Base-by-base conservation (phyloP, 768 basidiomycete species). In the Boletus bicolor region DNA sequence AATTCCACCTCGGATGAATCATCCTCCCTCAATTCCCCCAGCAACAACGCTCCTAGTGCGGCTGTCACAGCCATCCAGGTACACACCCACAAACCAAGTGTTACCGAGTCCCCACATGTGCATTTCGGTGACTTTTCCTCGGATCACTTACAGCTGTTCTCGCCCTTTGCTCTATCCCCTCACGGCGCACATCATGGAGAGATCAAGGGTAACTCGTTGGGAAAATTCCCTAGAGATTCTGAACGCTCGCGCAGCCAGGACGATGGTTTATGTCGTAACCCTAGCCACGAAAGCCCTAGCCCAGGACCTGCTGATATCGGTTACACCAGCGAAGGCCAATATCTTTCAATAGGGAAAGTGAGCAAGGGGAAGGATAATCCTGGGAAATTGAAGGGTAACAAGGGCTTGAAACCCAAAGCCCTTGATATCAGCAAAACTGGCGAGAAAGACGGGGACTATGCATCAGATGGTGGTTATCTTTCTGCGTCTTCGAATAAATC, bases 1-100 rank as follows among this genome's bases (percentile, higher is more conserved):
- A 76, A 75, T 34, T 72, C 75, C 24, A 69, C 72, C 4, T 78
- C 78, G 9, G 77, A 79, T 54, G 76, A 76, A 56, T 77, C 75
- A 15, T 73, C 67, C 14, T 68, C 69, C 28, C 69, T 72, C 44
- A 65, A 63, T 59, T 64, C 64, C 17, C 61, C 69, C 17, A 57
- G 28, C 32, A 69, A 62, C 52, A 47, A 37, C 52, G 57, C 49
- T 42, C 54, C 54, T 51, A 62, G 34, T 51, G 58, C 60, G 56
- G 57, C 63, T 34, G 15, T 57, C 26, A 44, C 57, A 8, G 44
- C 51, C 11, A 49, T 62, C 36, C 66, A 65, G 48, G 59, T 59
- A 47, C 71, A 71, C 53, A 47, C 32, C 19, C 64, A 65, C 45
- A 71, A 68, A 26, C 69, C 62, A 19, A 72, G 69, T 44, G 46